phyloP scores from a whole-genome alignment of 305 asterid species.

The Solanum aculeatissimum region DNA sequence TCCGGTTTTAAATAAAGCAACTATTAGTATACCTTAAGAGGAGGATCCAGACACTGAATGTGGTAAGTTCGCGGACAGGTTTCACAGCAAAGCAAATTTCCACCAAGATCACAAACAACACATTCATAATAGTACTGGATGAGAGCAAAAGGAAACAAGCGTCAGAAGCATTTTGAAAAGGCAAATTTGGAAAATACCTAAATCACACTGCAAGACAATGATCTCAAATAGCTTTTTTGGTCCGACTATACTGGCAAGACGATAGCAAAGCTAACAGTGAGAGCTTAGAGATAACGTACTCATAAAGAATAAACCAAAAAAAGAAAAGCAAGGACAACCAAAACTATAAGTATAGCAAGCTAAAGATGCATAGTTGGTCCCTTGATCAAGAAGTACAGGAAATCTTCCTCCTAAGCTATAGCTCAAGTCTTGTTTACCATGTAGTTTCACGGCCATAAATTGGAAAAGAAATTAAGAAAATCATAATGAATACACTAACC shows the following conservation, averaged over 20 bases:
- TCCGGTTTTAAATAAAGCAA: neutral
- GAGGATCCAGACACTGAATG: conserved; percentile 55
- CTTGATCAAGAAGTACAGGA: neutral
- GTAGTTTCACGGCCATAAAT: neutral
- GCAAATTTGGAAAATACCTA: neutral
- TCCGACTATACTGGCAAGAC: neutral
- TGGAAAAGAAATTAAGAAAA: neutral
- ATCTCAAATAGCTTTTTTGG: conserved; percentile 6
- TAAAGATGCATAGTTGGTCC: neutral
- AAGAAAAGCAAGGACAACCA: neutral
- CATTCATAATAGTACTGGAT: conserved; percentile 84
- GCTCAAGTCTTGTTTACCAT: neutral
- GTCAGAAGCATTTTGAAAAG: conserved; percentile 7
- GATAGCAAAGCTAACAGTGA: neutral
- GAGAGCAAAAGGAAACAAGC: conserved; percentile 9
- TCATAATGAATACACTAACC: conserved; percentile 31
- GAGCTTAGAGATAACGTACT: neutral
- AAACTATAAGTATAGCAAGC: neutral
- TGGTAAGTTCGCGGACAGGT: conserved; percentile 54
- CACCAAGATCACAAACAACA: conserved; percentile 61
- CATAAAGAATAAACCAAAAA: neutral
- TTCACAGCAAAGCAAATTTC: conserved; percentile 51
- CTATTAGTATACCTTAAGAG: conserved; percentile 39
- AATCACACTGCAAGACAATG: neutral
- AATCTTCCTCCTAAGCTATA: neutral